Conservation (phyloP, 2,329 filamentous ascomycete genomes). For the Trichophyton simii region DNA sequence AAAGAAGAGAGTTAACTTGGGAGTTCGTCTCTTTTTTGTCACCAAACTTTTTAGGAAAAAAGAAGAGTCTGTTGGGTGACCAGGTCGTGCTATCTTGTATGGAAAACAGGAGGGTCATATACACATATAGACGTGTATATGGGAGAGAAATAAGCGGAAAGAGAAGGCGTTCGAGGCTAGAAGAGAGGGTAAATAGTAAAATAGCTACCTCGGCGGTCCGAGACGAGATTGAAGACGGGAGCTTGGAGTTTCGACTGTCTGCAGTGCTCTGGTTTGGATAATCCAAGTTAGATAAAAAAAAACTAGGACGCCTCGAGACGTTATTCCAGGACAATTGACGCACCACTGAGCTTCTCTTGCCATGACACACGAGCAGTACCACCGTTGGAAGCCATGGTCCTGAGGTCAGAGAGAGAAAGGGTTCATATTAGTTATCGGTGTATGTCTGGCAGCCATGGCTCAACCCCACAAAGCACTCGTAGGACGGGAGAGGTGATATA, state of each 20-base stretch:
- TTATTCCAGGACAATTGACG: constrained; percentile 15
- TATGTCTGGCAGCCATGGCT: neutral
- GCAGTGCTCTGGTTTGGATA: constrained; percentile 44
- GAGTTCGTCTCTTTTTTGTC: constrained; percentile 6
- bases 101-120: neutral
- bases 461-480: neutral
- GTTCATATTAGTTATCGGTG: neutral
- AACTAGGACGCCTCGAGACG: neutral
- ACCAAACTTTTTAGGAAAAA: constrained; percentile 13
- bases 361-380: constrained; percentile 27
- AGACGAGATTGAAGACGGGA: constrained; percentile 58
- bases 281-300: constrained; percentile 8
- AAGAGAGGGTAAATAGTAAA: constrained; percentile 5
- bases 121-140: neutral
- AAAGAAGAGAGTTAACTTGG: constrained; percentile 7
- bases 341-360: constrained; percentile 49
- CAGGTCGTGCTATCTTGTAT: neutral
- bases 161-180: constrained; percentile 12
- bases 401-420: neutral
- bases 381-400: constrained; percentile 17
- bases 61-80: neutral
- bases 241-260: constrained; percentile 40
- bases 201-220: constrained; percentile 56
- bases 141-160: constrained; percentile 2
- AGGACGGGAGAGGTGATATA: neutral